Evolutionary conservation across 139 green algal genomes (phyloP), one percentile per base, ranked within the genome.

Genomic region (Coelastrella sp.): DNA sequence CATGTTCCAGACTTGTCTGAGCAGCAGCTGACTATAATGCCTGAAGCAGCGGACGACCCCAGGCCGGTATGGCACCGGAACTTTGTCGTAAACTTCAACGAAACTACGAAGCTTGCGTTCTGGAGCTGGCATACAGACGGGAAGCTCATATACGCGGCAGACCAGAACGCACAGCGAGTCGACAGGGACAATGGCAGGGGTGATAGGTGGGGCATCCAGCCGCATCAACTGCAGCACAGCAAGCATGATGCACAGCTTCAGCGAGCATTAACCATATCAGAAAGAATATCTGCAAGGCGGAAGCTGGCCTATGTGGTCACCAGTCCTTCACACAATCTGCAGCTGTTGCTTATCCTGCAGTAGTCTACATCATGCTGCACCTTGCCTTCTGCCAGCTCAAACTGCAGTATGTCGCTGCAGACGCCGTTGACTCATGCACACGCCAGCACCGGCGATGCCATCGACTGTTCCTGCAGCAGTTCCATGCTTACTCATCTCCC

Each of bases 81-180:
- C 90, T 88, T 98, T 78, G 84, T 90, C 57, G 94, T 87, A 23
- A 91, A 92, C 17, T 98, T 98, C 89, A 96, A 85, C 54, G 98
- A 97, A 95, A 98, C 98, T 87, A 98, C 96, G 2, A 97, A 98
- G 90, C 95, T 98, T 90, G 86, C 98, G 4, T 97, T 97, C 66
- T 88, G 95, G 58, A 95, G 84, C 32, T 86, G 96, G 20, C 90
- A 91, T 23, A 92, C 94, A 5, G 91, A 95, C 7, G 85, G 85
- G 14, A 74, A 11, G 13, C 3, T 83, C 16, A 6, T 68, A 5
- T 90, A 90, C 8, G 74, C 81, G 22, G 85, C 85, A 2, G 17
- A 56, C 20, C 59, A 80, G 59, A 22, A 83, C 1, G 58, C 57
- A 7, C 64, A 84, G 74, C 11, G 81, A n/a, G 74, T 90, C 16